Base-by-base conservation (phyloP, 2,329 filamentous ascomycete species). In the Stachybotrys chlorohalonatus region DNA sequence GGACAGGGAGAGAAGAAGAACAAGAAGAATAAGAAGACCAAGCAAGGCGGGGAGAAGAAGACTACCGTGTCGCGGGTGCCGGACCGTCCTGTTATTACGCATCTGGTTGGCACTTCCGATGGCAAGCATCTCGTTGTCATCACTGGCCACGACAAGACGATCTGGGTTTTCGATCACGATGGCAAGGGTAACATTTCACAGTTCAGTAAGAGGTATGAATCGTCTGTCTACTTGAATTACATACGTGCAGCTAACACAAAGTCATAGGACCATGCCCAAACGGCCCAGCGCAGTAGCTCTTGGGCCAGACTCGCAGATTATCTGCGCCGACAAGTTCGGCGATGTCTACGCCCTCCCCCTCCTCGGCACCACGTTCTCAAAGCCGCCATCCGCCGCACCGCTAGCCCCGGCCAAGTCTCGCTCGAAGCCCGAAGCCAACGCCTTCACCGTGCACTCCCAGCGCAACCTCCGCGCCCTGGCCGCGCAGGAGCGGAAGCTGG, bases 301-400 rank as follows among this genome's bases (percentile, higher is more conserved):
- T 53, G 84, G 87, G 7, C 75, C 82, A 46, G 86, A 92, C 66
- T 77, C 79, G 48, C 88, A 84, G 8, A 89, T 99, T 58, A 72
- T 97, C 55, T 85, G 83, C 58, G 93, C 85, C 53, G 94, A 99
- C 75, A 99, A 99, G 70, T 97, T 97, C 65, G 94, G 94, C 60
- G 94, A 99, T 68, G 93, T 96, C 57, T 97, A 96, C 72, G 82
- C 89, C 11, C 73, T 99, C 7, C 93, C 94, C 13, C 76, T 97
- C 52, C 53, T 66, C 56, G 51, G 63, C 60, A 42, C 64, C 60
- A 53, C 60, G 51, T 30, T 47, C 47, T 36, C 54, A 47, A 49
- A 53, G 47, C 49, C 59, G 52, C 56, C 56, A 49, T 51, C 50
- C 47, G 56, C 57, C 42, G 54, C 64, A 36, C 53, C 59, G 32